Evolutionary conservation across 257 asterid species (phyloP).

Genomic region (Misopates orontium): DNA sequence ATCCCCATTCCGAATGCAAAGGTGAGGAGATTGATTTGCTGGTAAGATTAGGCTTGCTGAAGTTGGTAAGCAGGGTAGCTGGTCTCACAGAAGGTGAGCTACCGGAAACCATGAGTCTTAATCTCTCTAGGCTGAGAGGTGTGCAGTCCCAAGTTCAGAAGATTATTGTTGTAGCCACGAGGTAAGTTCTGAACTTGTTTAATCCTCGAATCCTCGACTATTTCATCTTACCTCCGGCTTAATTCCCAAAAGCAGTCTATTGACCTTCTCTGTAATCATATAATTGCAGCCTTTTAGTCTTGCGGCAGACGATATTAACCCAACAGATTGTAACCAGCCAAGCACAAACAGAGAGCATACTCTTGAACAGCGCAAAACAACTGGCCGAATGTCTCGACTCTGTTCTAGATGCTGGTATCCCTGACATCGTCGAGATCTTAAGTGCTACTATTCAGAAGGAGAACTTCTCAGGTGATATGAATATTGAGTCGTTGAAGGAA

Average conservation of each 20-base stretch:
- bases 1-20: constrained; percentile 42
- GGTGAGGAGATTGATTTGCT: constrained; percentile 57
- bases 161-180: constrained; percentile 60
- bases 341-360: constrained; percentile 54
- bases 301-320: constrained; percentile 67
- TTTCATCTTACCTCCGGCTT: too few relatives aligned
- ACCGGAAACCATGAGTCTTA: constrained; percentile 68
- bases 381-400: constrained; percentile 64
- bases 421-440: constrained; percentile 54
- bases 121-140: constrained; percentile 45
- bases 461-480: constrained; percentile 29
- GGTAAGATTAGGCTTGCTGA: constrained; percentile 61
- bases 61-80: constrained; percentile 44
- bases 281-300: constrained; percentile 58
- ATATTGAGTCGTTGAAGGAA: constrained; percentile 52
- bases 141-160: constrained; percentile 61
- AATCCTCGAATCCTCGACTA: too few relatives aligned
- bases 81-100: constrained; percentile 55
- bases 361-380: constrained; percentile 41
- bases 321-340: constrained; percentile 51
- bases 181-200: constrained; percentile 30
- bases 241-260: too few relatives aligned
- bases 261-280: neutral
- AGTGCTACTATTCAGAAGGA: constrained; percentile 34
- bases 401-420: constrained; percentile 61